phyloP scores from a whole-genome alignment of 2,329 filamentous ascomycete species.

The Nannizzia gypsea region DNA sequence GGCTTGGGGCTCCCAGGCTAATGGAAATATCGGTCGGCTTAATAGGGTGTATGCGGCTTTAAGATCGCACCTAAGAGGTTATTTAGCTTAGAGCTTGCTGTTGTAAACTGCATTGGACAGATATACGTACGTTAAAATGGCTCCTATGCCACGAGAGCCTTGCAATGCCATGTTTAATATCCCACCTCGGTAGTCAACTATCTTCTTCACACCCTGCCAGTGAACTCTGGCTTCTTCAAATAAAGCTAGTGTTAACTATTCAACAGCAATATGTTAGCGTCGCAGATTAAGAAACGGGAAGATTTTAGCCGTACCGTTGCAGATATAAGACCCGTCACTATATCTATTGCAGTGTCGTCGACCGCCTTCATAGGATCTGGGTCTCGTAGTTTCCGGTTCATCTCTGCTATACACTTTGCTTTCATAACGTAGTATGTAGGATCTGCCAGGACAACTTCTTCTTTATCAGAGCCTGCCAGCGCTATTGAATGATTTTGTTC shows the following conservation, averaged over 20 bases:
- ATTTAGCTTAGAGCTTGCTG: background rate
- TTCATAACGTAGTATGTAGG: conserved; percentile 31
- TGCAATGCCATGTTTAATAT: conserved; percentile 15
- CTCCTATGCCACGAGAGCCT: conserved; percentile 20
- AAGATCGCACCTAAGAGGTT: conserved; percentile 22
- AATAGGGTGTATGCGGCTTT: conserved; percentile 27
- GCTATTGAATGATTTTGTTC: conserved; percentile 19
- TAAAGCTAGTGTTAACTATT: conserved; percentile 27
- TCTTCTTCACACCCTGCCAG: conserved; percentile 26
- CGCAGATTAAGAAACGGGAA: background rate
- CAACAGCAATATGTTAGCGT: background rate
- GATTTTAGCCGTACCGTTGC: conserved; percentile 21
- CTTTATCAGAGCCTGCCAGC: conserved; percentile 12
- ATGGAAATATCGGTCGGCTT: conserved; percentile 24
- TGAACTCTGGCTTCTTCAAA: conserved; percentile 31
- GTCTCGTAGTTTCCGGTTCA: conserved; percentile 24
- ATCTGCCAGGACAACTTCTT: conserved; percentile 20
- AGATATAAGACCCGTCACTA: conserved; percentile 28
- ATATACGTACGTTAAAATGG: conserved; percentile 22
- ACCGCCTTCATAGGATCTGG: conserved; percentile 19
- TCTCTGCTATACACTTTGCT: conserved; percentile 24
- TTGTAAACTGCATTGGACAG: background rate
- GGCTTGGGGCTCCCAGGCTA: conserved; percentile 24
- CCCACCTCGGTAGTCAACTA: conserved; percentile 29
- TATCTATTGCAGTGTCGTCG: conserved; percentile 26